Conservation (phyloP, 2,329 filamentous ascomycete genomes). For the Pezicula radicicola region DNA sequence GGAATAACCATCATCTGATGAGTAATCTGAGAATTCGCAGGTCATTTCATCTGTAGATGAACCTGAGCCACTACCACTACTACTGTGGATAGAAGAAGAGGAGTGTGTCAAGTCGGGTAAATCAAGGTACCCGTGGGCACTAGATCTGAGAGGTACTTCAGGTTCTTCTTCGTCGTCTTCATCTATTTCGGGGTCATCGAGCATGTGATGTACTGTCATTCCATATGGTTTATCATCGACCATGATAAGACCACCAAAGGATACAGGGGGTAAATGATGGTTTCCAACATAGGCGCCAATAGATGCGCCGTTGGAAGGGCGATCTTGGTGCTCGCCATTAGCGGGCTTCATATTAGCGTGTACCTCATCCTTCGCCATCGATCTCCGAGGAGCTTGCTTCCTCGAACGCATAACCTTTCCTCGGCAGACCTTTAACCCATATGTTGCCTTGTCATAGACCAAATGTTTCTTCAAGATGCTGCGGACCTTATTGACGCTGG, state of each 20-base stretch:
- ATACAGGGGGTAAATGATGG: conserved; percentile 84
- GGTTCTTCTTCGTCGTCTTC: conserved; percentile 37
- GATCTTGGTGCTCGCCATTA: conserved; percentile 76
- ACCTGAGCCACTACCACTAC: conserved; percentile 25
- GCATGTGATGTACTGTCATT: conserved; percentile 96
- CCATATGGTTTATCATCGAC: conserved; percentile 84
- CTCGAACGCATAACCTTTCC: conserved; percentile 65
- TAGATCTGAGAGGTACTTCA: conserved; percentile 20
- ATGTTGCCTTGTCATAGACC: conserved; percentile 61
- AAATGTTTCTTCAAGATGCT: conserved; percentile 69
- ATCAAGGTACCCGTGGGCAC: conserved; percentile 15
- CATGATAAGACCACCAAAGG: conserved; percentile 82
- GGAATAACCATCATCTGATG: conserved; percentile 7
- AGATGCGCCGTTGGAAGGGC: conserved; percentile 81
- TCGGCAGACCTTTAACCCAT: conserved; percentile 68
- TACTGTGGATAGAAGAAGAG: conserved; percentile 23
- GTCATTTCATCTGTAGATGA: conserved; percentile 43
- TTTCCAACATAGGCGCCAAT: conserved; percentile 88
- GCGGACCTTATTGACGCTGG: conserved; percentile 69
- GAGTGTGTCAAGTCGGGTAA: conserved; percentile 33
- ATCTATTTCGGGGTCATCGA: conserved; percentile 64
- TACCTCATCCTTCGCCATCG: conserved; percentile 36
- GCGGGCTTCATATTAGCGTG: conserved; percentile 42
- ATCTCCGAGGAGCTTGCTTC: conserved; percentile 35
- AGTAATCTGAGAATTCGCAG: conserved; percentile 60